Evolutionary conservation across 495 filamentous ascomycete species (phyloP), one percentile per base, ranked within the genome.

Genomic region (Cudoniella acicularis): DNA sequence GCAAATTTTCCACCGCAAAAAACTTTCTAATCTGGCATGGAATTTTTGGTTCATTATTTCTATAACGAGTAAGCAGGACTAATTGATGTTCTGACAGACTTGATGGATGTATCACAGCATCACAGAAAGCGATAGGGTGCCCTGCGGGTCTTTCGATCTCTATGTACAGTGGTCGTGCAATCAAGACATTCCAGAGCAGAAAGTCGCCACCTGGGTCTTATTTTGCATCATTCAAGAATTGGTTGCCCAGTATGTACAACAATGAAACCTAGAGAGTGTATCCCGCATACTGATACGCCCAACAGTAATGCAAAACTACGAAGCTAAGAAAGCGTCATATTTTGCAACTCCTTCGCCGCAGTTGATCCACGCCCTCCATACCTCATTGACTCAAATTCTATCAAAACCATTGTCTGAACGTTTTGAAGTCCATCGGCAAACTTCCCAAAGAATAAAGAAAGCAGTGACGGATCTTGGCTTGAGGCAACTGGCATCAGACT

Each of bases 341-440:
- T 98, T 98, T 71, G 94, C 94, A 24, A 98, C 94, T 11, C 94
- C 94, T 0, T 88, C 91, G 11, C 96, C 94, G 4, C 94, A 98
- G 74, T 85, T 98, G 42, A 80, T 98, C 63, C 93, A 89, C 70
- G 94, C 94, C 30, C 85, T 98, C 43, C 90, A 98, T 78, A 97
- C 94, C 20, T 86, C 92, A n/a, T 79, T 98, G 24, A 84, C 71
- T 36, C 91, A 96, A 70, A 96, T 97, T 66, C 83, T 94, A 57
- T 79, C 87, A 13, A 78, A 79, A 47, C 88, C 91, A 10, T 79
- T 98, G 21, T 73, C 83, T 9, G 86, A 92, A 65, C 83, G 91
- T 52, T 96, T 97, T 70, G 86, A 84, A 42, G 76, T 75, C 52
- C 94, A 98, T 80, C 79, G 80, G 53, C 80, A 80, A 57, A 82